Conservation (phyloP, 2,329 filamentous ascomycete genomes). For the Diaporthe eres region DNA sequence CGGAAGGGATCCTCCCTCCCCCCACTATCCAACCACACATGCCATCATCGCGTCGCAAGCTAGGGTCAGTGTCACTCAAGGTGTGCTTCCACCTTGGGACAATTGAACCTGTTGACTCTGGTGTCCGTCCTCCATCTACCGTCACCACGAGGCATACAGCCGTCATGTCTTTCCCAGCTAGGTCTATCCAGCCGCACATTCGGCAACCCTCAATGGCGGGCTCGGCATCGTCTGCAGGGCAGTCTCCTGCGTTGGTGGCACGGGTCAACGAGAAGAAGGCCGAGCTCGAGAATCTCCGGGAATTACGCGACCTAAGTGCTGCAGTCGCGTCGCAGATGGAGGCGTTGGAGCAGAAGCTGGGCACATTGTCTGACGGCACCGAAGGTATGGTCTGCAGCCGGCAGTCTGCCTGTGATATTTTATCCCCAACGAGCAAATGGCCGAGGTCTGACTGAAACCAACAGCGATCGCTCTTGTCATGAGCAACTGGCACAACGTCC, state of each 20-base stretch:
- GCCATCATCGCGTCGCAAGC: constrained; percentile 10
- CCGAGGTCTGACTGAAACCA: constrained; percentile 43
- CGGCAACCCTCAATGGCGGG: constrained; percentile 71
- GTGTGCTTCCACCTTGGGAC: not conserved
- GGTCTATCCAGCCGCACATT: constrained; percentile 72
- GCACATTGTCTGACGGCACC: constrained; percentile 84
- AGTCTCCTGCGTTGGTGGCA: constrained; percentile 79
- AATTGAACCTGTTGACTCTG: not conserved
- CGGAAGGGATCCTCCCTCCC: not conserved
- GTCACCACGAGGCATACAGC: constrained; percentile 11
- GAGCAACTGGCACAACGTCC: constrained; percentile 89
- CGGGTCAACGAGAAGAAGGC: constrained; percentile 89
- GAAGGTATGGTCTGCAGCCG: constrained; percentile 70
- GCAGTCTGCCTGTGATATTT: not conserved
- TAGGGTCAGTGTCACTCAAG: constrained; percentile 20
- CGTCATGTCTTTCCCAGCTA: constrained; percentile 69
- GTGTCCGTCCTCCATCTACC: not conserved
- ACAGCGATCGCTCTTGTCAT: constrained; percentile 86
- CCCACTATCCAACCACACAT: constrained; percentile 9
- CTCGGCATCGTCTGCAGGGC: constrained; percentile 61
- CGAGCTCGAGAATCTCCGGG: constrained; percentile 83
- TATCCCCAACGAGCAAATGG: not conserved
- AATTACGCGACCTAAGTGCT: constrained; percentile 83
- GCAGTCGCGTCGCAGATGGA: constrained; percentile 88
- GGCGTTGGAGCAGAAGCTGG: constrained; percentile 81